Evolutionary conservation across 805 yeast genomes (phyloP).

Genomic region (Jamesozyma rosinii): DNA sequence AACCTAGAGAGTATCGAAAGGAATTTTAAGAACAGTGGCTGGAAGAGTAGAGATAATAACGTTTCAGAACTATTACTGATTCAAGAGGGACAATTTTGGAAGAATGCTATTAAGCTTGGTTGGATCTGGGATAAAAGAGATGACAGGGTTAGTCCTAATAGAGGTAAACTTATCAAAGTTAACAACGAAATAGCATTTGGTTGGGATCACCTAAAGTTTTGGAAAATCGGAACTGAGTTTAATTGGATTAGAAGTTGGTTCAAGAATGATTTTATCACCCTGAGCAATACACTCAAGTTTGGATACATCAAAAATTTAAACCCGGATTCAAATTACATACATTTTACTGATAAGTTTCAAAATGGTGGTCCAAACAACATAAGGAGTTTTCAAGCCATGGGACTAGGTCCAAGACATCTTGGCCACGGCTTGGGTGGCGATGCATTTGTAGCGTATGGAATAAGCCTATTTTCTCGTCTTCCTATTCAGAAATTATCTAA

Average conservation of each 20-base stretch:
- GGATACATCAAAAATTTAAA: conserved; percentile 47
- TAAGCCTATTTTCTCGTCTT: conserved; percentile 48
- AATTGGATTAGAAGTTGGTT: conserved; percentile 21
- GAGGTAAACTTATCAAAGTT: conserved; percentile 36
- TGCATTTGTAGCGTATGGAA: conserved; percentile 45
- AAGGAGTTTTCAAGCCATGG: conserved; percentile 57
- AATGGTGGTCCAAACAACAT: conserved; percentile 73
- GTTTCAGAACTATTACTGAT: conserved; percentile 50
- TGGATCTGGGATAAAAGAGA: conserved; percentile 35
- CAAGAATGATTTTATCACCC: conserved; percentile 30
- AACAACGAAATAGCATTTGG: conserved; percentile 37
- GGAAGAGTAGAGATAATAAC: conserved; percentile 28
- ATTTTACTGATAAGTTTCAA: conserved; percentile 70
- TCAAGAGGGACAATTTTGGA: conserved; percentile 54
- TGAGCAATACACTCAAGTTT: conserved; percentile 40
- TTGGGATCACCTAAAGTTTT: conserved; percentile 8
- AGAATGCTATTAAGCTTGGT: conserved; percentile 42
- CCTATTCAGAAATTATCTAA: conserved; percentile 39
- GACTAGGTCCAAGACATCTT: conserved; percentile 53
- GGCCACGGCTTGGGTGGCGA: conserved; percentile 62
- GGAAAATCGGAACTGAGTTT: conserved; percentile 29
- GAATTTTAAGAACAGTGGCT: conserved; percentile 17
- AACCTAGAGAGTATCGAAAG: conserved; percentile 29
- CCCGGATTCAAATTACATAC: conserved; percentile 34
- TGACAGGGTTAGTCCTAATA: conserved; percentile 34